A percentile compares a stretch with the other conserved stretches of the same genome.
phyloP scores from a whole-genome alignment of 257 asterid species.

The Capsicum rhomboideum region DNA sequence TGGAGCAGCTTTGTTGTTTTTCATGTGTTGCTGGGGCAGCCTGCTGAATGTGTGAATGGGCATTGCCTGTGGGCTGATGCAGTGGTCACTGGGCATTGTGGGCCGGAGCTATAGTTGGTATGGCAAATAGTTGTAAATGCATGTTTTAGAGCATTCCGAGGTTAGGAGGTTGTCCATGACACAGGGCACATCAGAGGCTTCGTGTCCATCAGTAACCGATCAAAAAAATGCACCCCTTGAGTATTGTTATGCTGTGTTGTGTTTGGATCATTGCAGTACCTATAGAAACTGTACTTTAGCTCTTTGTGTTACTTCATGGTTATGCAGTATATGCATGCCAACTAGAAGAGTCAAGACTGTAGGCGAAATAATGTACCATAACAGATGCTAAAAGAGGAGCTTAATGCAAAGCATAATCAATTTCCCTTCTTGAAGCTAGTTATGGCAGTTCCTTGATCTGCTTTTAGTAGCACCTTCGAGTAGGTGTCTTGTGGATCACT shows the following conservation, averaged over 20 bases:
- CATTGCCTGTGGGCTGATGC: background rate
- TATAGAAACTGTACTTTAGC: background rate
- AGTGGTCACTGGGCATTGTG: background rate
- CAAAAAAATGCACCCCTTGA: background rate
- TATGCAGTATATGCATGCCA: background rate
- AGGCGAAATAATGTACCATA: background rate
- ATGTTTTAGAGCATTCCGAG: background rate
- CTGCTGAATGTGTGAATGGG: background rate
- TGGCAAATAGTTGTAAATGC: background rate
- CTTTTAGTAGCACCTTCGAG: background rate
- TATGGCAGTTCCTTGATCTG: background rate
- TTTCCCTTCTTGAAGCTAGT: background rate
- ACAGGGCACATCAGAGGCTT: background rate
- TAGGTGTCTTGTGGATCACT: background rate
- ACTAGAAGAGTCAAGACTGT: background rate
- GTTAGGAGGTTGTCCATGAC: background rate
- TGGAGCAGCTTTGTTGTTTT: background rate
- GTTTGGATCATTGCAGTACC: background rate
- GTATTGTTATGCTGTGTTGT: background rate
- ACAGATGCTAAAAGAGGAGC: background rate
- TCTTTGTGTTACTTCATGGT: background rate
- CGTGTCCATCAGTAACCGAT: background rate
- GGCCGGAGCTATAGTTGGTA: background rate
- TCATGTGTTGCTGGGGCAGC: background rate
- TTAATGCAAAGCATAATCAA: background rate